Evolutionary conservation across 176 grass and related monocot genomes (phyloP).

Genomic region (Rhynchospora tenuis): DNA sequence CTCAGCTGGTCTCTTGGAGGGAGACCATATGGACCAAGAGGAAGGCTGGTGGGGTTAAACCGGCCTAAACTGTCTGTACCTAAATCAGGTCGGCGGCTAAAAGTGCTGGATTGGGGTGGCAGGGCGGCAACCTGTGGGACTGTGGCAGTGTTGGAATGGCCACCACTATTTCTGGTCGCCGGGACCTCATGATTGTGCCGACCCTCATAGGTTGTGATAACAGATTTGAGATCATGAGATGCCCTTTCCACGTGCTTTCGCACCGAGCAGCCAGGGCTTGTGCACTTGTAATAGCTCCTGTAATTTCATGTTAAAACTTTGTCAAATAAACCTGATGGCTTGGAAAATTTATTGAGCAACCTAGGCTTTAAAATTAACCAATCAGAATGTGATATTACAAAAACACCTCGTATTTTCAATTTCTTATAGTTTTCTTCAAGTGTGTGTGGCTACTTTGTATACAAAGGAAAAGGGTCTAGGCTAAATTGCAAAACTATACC

Average conservation of each 20-base stretch:
- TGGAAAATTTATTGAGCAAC: neutral
- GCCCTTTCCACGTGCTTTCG: constrained; percentile 97
- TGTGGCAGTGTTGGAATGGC: constrained; percentile 31
- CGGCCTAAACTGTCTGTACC: constrained; percentile 1
- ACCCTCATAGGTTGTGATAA: constrained; percentile 90
- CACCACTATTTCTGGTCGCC: constrained; percentile 64
- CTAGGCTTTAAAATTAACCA: neutral
- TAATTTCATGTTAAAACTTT: constrained; percentile 19
- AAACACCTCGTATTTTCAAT: neutral
- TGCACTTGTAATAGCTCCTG: constrained; percentile 99
- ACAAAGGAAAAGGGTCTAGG: neutral
- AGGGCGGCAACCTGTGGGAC: neutral
- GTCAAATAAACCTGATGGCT: neutral
- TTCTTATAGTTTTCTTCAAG: neutral
- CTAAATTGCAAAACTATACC: constrained; percentile 31
- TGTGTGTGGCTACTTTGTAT: neutral
- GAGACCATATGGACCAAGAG: constrained; percentile 30
- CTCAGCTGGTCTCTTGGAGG: constrained; percentile 33
- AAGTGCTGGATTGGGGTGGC: neutral
- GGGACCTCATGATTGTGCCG: constrained; percentile 99
- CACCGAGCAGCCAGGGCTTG: constrained; percentile 67
- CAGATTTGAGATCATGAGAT: constrained; percentile 96
- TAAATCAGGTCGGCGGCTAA: neutral
- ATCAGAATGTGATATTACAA: neutral
- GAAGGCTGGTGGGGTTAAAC: constrained; percentile 2